Conservation (phyloP, 805 yeast species). For the Wickerhamomyces xylosicus region DNA sequence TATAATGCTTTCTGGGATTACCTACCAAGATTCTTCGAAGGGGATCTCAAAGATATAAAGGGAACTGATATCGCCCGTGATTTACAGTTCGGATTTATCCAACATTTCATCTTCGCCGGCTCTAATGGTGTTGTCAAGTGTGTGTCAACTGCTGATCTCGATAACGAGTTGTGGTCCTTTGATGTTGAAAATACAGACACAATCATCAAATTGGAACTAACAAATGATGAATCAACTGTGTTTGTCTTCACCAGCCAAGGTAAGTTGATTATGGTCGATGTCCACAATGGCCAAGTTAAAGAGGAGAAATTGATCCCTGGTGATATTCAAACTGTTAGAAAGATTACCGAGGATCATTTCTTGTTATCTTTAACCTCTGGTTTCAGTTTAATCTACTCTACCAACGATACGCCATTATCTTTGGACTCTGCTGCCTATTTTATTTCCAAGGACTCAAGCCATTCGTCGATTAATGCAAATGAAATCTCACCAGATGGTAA, state of each 20-base stretch:
- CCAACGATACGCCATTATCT: neutral
- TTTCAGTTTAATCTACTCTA: neutral
- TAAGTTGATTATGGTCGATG: neutral
- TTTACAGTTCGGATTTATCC: neutral
- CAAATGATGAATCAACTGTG: neutral
- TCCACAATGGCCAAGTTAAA: neutral
- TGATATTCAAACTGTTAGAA: neutral
- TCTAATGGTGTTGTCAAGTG: neutral
- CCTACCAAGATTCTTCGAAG: slow-evolving; percentile 5
- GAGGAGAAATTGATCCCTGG: neutral
- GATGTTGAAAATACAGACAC: neutral
- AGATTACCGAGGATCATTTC: neutral
- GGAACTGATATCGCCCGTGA: slow-evolving; percentile 22
- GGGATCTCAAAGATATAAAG: slow-evolving; percentile 1
- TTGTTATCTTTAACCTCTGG: neutral
- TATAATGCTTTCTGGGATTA: slow-evolving; percentile 7
- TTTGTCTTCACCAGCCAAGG: neutral
- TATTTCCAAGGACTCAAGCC: no score
- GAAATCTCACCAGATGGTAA: slow-evolving; percentile 20
- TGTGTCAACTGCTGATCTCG: neutral
- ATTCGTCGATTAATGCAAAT: no score
- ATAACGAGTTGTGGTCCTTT: neutral
- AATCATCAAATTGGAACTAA: neutral
- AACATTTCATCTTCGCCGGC: neutral
- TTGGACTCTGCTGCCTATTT: no score